Evolutionary conservation across 2,329 filamentous ascomycete genomes (phyloP).

Genomic region (Dendryphion nanum): DNA sequence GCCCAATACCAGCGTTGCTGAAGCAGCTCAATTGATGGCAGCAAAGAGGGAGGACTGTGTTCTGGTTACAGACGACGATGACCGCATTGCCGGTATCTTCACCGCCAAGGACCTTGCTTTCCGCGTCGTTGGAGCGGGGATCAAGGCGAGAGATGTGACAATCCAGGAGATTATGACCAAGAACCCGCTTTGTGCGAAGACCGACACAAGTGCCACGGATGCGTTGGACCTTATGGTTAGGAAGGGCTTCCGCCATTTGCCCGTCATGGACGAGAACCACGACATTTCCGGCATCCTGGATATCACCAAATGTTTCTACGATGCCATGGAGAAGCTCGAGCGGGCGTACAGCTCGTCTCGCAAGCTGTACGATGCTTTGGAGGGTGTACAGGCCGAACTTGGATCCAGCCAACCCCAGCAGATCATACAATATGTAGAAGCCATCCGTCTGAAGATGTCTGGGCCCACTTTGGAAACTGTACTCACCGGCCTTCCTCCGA

Average conservation of each 20-base stretch:
- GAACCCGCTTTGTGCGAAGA: constrained; percentile 95
- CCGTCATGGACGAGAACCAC: constrained; percentile 99
- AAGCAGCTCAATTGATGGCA: constrained; percentile 97
- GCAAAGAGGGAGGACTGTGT: constrained; percentile 98
- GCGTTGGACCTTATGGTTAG: constrained; percentile 96
- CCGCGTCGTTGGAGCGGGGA: constrained; percentile 85
- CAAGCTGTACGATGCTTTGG: constrained; percentile 94
- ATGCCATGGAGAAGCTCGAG: constrained; percentile 99
- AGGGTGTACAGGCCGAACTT: constrained; percentile 95
- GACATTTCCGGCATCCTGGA: constrained; percentile 97
- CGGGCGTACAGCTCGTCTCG: constrained; percentile 96
- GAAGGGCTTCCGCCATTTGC: constrained; percentile 95
- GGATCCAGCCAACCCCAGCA: constrained; percentile 95
- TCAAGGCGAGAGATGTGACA: constrained; percentile 85
- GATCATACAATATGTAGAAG: constrained; percentile 98
- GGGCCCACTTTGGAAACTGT: constrained; percentile 95
- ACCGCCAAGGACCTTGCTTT: constrained; percentile 98
- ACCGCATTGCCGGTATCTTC: constrained; percentile 97
- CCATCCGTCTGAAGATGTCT: constrained; percentile 93
- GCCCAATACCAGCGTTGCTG: constrained; percentile 86
- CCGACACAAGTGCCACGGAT: constrained; percentile 96
- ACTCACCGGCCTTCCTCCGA: constrained; percentile 85
- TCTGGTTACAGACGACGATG: constrained; percentile 94
- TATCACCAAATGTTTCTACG: constrained; percentile 99
- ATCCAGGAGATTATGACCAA: constrained; percentile 99